Evolutionary conservation across 305 asterid genomes (phyloP).

Genomic region (Fraxinus xanthoxyloides): DNA sequence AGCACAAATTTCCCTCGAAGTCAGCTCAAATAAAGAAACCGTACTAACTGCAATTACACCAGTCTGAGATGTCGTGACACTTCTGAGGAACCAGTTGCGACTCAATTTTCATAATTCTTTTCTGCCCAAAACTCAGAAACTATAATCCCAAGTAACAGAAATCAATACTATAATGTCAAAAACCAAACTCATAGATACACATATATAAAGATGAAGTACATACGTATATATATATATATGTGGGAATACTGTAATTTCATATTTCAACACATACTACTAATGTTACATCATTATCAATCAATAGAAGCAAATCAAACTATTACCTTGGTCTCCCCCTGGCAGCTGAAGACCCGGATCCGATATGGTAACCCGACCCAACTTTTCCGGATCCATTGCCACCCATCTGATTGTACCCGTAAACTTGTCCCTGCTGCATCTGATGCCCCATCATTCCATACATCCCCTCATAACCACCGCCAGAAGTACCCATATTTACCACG

Average conservation of each 20-base stretch:
- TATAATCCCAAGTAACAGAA: not conserved
- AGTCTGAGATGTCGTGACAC: not conserved
- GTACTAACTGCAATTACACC: not conserved
- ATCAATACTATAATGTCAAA: not conserved
- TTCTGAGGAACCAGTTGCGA: not conserved
- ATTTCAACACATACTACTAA: not conserved
- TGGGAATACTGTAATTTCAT: not conserved
- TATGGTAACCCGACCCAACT: conserved; percentile 37
- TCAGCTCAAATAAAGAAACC: not conserved
- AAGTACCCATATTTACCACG: conserved; percentile 34
- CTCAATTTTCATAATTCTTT: not conserved
- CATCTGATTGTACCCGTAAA: conserved; percentile 18
- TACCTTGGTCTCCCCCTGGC: conserved; percentile 35
- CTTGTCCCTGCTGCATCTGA: conserved; percentile 17
- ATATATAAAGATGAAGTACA: not conserved
- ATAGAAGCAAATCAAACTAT: conserved; percentile 14
- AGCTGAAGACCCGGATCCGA: conserved; percentile 38
- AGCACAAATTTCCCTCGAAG: not conserved
- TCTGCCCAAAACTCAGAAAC: not conserved
- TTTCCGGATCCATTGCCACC: conserved; percentile 35
- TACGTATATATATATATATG: not conserved
- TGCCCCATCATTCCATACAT: conserved; percentile 36
- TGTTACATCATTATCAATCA: not conserved
- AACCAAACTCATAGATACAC: conserved; percentile 21
- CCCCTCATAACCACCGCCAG: conserved; percentile 41